phyloP scores from a whole-genome alignment of 2,329 filamentous ascomycete genomes.

The Scopulariopsis brevicaulis region DNA sequence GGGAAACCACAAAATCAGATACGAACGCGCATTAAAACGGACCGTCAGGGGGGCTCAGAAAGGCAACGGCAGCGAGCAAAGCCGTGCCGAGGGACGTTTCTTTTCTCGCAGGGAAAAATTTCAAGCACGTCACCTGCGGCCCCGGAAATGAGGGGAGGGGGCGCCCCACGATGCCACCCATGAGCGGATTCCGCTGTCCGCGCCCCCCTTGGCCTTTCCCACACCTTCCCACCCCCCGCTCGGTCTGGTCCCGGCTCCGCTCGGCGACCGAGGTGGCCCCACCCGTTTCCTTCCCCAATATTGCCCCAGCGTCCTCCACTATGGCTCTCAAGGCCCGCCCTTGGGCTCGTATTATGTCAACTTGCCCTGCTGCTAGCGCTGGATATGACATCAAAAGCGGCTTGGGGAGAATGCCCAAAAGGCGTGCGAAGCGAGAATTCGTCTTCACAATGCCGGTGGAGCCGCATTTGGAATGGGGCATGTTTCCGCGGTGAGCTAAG shows the following conservation, averaged over 20 bases:
- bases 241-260: conserved; percentile 2
- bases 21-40: neutral
- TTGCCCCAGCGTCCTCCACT: neutral
- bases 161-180: conserved; percentile 1
- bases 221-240: neutral
- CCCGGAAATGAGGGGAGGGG: neutral
- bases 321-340: neutral
- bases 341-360: no score
- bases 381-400: no score
- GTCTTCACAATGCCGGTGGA: no score
- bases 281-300: neutral
- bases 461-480: no score
- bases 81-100: neutral
- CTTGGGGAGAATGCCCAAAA: no score
- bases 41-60: neutral
- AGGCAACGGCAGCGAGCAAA: no score
- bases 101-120: neutral
- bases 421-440: no score
- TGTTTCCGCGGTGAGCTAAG: no score
- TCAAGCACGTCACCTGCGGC: neutral
- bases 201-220: neutral
- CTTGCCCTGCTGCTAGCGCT: no score
- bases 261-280: conserved; percentile 3
- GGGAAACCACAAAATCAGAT: neutral
- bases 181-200: neutral